phyloP scores from a whole-genome alignment of 768 basidiomycete species.

The Mycena amicta region DNA sequence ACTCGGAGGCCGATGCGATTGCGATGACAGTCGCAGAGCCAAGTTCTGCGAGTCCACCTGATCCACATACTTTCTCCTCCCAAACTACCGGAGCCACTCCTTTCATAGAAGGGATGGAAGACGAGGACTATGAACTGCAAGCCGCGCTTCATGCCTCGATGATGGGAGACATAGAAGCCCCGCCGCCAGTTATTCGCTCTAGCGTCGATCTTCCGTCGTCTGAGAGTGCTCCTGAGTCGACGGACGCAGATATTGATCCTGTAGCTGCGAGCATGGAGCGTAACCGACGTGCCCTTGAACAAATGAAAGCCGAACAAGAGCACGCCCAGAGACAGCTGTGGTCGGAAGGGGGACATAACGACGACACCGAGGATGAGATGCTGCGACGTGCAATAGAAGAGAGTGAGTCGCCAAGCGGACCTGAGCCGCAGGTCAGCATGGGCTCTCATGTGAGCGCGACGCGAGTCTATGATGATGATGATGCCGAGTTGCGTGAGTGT shows the following conservation, averaged over 20 bases:
- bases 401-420: conserved; percentile 39
- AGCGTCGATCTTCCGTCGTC: conserved; percentile 31
- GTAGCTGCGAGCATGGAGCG: conserved; percentile 70
- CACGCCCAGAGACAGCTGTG: conserved; percentile 63
- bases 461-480: conserved; percentile 80
- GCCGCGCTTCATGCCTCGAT: conserved; percentile 85
- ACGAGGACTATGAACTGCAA: conserved; percentile 88
- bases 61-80: conserved; percentile 13
- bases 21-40: conserved; percentile 66
- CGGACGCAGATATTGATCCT: conserved; percentile 47
- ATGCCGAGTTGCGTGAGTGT: conserved; percentile 62
- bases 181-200: conserved; percentile 30
- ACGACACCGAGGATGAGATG: conserved; percentile 60
- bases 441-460: conserved; percentile 10
- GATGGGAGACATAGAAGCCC: conserved; percentile 27
- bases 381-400: conserved; percentile 62
- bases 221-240: conserved; percentile 22
- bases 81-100: too few relatives aligned
- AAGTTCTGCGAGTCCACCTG: conserved; percentile 29
- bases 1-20: conserved; percentile 70
- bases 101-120: conserved; percentile 56
- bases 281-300: conserved; percentile 60
- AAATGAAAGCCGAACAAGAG: conserved; percentile 68
- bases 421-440: conserved; percentile 15
- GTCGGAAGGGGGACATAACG: conserved; percentile 42